A percentile compares a stretch with the other conserved stretches of the same genome.
phyloP scores from a whole-genome alignment of 192 early-diverging fungal genomes.

The Backusella westeae region DNA sequence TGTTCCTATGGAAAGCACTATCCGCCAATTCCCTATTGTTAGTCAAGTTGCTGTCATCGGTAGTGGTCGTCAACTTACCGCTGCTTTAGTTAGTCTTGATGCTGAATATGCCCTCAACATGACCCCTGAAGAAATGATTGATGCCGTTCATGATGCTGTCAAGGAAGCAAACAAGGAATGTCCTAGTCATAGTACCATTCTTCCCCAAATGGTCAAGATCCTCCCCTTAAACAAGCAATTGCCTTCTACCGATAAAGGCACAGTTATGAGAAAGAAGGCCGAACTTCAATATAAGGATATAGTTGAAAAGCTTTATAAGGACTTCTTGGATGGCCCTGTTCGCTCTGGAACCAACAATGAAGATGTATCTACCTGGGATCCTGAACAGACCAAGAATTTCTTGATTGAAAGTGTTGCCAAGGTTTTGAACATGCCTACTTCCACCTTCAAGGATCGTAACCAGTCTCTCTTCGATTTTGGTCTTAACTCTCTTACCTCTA shows the following conservation, averaged over 20 bases:
- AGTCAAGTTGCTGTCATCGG: conserved; percentile 23
- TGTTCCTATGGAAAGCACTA: conserved; percentile 23
- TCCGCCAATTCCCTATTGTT: conserved; percentile 13
- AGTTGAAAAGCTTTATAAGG: conserved; percentile 56
- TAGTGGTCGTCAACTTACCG: conserved; percentile 8
- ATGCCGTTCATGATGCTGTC: conserved; percentile 20
- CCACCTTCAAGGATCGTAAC: conserved; percentile 1
- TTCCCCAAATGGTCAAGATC: conserved; percentile 26
- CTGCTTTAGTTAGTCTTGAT: conserved; percentile 8
- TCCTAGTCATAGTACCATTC: conserved; percentile 20
- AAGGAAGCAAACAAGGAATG: conserved; percentile 21
- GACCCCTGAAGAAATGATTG: conserved; percentile 18
- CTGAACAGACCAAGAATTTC: conserved; percentile 5
- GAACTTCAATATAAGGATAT: conserved; percentile 43
- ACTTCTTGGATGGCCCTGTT: conserved; percentile 22
- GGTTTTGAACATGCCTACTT: neutral
- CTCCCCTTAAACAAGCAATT: conserved; percentile 15
- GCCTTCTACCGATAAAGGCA: conserved; percentile 32
- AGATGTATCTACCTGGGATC: neutral
- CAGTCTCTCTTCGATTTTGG: conserved; percentile 32
- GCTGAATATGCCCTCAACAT: neutral
- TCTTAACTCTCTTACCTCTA: conserved; percentile 24
- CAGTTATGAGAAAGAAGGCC: conserved; percentile 37
- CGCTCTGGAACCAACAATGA: neutral
- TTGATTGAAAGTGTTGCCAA: conserved; percentile 4